Evolutionary conservation across 2,329 filamentous ascomycete genomes (phyloP).

Genomic region (Kalaharituber pfeilii): DNA sequence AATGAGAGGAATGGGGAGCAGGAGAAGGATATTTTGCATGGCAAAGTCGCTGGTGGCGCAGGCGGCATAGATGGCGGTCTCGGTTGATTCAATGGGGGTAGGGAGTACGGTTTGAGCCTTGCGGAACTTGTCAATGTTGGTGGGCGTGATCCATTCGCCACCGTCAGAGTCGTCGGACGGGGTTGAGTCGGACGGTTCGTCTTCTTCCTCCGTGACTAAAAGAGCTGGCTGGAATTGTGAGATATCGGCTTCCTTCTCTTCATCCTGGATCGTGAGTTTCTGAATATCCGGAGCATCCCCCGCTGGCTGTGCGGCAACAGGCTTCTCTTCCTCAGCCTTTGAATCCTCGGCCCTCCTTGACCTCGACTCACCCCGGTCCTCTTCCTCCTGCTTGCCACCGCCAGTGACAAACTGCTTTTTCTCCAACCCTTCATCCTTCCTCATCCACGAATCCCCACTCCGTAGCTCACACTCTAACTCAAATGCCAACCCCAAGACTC

Average conservation of each 20-base stretch:
- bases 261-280: constrained; percentile 1
- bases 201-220: not conserved
- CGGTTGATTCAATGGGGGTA: constrained; percentile 34
- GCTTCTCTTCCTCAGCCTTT: not conserved
- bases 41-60: constrained; percentile 89
- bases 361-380: no score
- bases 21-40: constrained; percentile 91
- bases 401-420: not conserved
- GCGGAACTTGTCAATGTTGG: constrained; percentile 63
- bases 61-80: constrained; percentile 58
- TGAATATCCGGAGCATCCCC: no score
- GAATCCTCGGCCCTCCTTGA: no score
- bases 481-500: constrained; percentile 77
- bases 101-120: constrained; percentile 45
- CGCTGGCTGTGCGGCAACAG: not conserved
- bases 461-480: constrained; percentile 88
- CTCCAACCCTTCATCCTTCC: constrained; percentile 31
- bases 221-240: constrained; percentile 18
- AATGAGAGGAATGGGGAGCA: constrained; percentile 84
- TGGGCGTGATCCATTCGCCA: constrained; percentile 67
- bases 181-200: constrained; percentile 13
- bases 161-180: constrained; percentile 35
- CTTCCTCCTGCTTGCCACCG: not conserved
- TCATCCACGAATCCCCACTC: constrained; percentile 70
- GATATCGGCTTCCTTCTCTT: constrained; percentile 7